Conservation (phyloP, 1,139 yeast species). For the Debaryomyces subglobosus region DNA sequence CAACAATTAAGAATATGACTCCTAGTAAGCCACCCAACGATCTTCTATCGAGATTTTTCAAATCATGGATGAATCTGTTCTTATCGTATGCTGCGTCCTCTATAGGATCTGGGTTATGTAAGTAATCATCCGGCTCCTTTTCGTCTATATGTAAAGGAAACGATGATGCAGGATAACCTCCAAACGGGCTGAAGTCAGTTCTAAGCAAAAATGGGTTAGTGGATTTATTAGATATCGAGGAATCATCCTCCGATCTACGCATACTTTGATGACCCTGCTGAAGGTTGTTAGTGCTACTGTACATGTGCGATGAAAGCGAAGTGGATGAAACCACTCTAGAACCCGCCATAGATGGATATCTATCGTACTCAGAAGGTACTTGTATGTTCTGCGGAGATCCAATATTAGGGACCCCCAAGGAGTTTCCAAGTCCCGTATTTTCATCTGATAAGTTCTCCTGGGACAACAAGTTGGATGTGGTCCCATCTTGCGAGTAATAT, state of each 20-base stretch:
- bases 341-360: constrained; percentile 58
- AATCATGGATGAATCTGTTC: constrained; percentile 58
- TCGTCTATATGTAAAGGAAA: constrained; percentile 88
- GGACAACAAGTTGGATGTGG: constrained; percentile 43
- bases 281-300: constrained; percentile 10
- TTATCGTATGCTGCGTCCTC: constrained; percentile 80
- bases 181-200: constrained; percentile 73
- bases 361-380: constrained; percentile 58
- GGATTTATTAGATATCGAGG: constrained; percentile 19
- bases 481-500: constrained; percentile 46
- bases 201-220: constrained; percentile 23
- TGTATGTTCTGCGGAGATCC: constrained; percentile 21
- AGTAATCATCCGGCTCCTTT: constrained; percentile 87
- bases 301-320: constrained; percentile 37
- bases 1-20: constrained; percentile 55
- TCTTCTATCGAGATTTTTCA: constrained; percentile 61
- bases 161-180: constrained; percentile 89
- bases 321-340: constrained; percentile 51
- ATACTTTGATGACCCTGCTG: neutral
- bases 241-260: constrained; percentile 13
- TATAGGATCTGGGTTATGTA: constrained; percentile 92
- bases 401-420: neutral
- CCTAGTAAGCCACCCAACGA: constrained; percentile 65
- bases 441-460: too few species aligned
- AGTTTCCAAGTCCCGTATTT: neutral